Conservation (phyloP, 306 rosid genomes). For the Castanea crenata region DNA sequence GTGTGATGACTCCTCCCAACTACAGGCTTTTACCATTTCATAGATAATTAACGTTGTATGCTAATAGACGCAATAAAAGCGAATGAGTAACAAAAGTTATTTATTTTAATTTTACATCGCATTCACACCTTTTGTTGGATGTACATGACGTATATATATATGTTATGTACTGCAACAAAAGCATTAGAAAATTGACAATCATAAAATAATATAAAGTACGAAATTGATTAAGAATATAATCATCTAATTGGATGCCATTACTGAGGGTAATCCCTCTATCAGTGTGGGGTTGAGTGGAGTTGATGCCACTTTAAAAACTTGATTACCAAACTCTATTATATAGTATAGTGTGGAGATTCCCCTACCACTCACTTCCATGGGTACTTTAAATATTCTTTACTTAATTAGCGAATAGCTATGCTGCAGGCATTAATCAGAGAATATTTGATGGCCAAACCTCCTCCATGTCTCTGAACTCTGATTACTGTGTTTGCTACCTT, state of each 20-base stretch:
- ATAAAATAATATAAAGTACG: neutral
- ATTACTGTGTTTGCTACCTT: neutral
- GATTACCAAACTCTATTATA: neutral
- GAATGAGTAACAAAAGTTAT: neutral
- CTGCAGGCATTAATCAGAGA: neutral
- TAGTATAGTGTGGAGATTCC: neutral
- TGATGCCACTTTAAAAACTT: neutral
- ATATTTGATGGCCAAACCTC: conserved; percentile 13
- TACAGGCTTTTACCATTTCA: too few relatives aligned
- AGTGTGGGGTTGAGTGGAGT: too few relatives aligned
- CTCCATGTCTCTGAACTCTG: conserved; percentile 1
- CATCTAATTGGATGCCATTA: too few relatives aligned
- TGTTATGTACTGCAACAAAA: neutral
- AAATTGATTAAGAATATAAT: neutral
- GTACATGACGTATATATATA: neutral
- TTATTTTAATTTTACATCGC: neutral
- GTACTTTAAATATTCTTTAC: neutral
- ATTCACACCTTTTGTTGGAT: neutral
- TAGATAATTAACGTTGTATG: too few relatives aligned
- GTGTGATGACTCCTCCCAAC: too few relatives aligned
- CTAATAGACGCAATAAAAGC: neutral
- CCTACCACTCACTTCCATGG: neutral
- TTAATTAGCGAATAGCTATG: neutral
- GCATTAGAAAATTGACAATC: neutral
- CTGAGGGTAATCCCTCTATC: too few relatives aligned